Evolutionary conservation across 148 eudicot genomes (phyloP).

Genomic region (Dianthus caryophyllus): DNA sequence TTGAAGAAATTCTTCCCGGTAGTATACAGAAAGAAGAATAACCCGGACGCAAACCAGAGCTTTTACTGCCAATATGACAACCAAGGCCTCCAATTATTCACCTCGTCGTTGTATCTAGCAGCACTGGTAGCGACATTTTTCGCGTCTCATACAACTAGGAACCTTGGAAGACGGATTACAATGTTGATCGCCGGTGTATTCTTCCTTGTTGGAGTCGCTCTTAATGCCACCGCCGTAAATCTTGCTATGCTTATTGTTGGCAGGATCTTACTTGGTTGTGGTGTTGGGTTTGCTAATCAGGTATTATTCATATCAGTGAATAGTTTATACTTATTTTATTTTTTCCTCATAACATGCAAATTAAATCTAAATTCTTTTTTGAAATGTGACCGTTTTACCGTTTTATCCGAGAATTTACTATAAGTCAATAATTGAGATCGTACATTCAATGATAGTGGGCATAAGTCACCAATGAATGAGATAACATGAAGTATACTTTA

Average conservation of each 20-base stretch:
- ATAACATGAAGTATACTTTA: neutral
- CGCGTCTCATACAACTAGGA: conserved; percentile 77
- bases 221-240: conserved; percentile 71
- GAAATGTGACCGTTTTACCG: no score
- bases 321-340: no score
- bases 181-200: conserved; percentile 84
- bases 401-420: no score
- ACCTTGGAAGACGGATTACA: conserved; percentile 54
- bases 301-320: conserved; percentile 25
- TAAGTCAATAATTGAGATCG: no score
- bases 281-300: conserved; percentile 97
- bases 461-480: neutral
- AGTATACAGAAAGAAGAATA: conserved; percentile 40
- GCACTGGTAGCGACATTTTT: conserved; percentile 74
- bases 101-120: conserved; percentile 80
- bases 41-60: conserved; percentile 21
- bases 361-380: no score
- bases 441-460: no score
- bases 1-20: conserved; percentile 72
- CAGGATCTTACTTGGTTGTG: conserved; percentile 82
- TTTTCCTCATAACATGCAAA: no score
- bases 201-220: conserved; percentile 60
- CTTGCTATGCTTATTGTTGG: conserved; percentile 88
- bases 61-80: conserved; percentile 89
- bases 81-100: conserved; percentile 76